A percentile compares a stretch with the other conserved stretches of the same genome.
Evolutionary conservation across 129 eudicot species (phyloP).

Genomic region (Daucus carota): DNA sequence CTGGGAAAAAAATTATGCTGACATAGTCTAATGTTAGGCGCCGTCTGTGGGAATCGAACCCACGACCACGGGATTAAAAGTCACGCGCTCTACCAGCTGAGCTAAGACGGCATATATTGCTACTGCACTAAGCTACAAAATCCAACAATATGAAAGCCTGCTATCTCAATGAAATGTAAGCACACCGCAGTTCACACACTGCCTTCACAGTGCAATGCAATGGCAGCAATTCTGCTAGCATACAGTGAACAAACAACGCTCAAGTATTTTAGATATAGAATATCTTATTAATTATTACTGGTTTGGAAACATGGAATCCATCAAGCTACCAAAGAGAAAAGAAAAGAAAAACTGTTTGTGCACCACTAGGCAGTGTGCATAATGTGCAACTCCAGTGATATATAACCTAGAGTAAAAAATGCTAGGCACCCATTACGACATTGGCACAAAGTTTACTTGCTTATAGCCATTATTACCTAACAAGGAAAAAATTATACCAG

Average conservation of each 20-base stretch:
- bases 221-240: too few relatives aligned
- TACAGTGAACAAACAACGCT: too few relatives aligned
- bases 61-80: neutral
- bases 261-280: neutral
- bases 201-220: too few relatives aligned
- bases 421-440: neutral
- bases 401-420: too few relatives aligned
- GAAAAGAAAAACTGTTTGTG: neutral
- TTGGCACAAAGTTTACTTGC: neutral
- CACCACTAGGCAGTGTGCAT: neutral
- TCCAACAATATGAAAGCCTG: neutral
- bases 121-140: neutral
- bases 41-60: conserved; percentile 1
- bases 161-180: neutral
- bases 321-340: neutral
- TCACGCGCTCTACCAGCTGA: neutral
- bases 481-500: too few relatives aligned
- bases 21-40: neutral
- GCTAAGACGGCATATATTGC: neutral
- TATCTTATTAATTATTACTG: too few relatives aligned
- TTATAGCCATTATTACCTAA: too few relatives aligned
- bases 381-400: neutral
- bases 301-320: neutral
- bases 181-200: neutral
- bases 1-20: too few relatives aligned